Percentiles rank a stretch among this genome's conserved stretches.
Evolutionary conservation across 2,329 filamentous ascomycete genomes (phyloP).

Genomic region (Hymenotorrendiella dingleyae): DNA sequence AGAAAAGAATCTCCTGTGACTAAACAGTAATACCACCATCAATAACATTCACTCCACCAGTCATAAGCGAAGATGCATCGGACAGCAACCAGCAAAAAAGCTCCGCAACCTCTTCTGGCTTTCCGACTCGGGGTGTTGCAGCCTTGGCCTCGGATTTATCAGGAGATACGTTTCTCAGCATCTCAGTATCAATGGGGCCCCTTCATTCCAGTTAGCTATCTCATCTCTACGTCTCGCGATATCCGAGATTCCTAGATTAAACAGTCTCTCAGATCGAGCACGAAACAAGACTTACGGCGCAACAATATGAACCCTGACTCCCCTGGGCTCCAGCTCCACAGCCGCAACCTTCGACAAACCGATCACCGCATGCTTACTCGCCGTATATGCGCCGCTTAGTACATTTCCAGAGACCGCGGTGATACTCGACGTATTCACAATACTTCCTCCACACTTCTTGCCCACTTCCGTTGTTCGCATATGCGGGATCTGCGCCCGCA

Average conservation of each 20-base stretch:
- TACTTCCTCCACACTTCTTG: slow-evolving; percentile 39
- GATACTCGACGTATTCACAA: slow-evolving; percentile 46
- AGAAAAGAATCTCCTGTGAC: background rate
- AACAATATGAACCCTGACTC: slow-evolving; percentile 13
- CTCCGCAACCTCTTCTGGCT: slow-evolving; percentile 28
- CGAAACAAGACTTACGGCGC: slow-evolving; percentile 12
- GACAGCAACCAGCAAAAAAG: slow-evolving; percentile 13
- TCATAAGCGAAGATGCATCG: slow-evolving; percentile 10
- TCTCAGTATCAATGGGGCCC: slow-evolving; percentile 11
- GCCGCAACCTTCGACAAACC: slow-evolving; percentile 26
- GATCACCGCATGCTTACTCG: slow-evolving; percentile 31
- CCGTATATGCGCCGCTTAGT: slow-evolving; percentile 25
- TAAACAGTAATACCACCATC: slow-evolving; percentile 12
- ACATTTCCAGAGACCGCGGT: slow-evolving; percentile 35
- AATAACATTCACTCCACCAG: slow-evolving; percentile 9
- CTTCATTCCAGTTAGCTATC: background rate
- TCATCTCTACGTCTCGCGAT: background rate
- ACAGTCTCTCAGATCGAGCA: background rate
- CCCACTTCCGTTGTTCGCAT: slow-evolving; percentile 33
- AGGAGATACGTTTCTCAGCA: background rate
- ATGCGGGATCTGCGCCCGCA: slow-evolving; percentile 41
- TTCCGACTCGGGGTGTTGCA: slow-evolving; percentile 29
- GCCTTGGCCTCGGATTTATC: background rate
- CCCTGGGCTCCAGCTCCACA: slow-evolving; percentile 24
- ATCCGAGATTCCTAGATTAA: background rate